Evolutionary conservation across 768 basidiomycete genomes (phyloP).

Genomic region (Amanita jacksonii): DNA sequence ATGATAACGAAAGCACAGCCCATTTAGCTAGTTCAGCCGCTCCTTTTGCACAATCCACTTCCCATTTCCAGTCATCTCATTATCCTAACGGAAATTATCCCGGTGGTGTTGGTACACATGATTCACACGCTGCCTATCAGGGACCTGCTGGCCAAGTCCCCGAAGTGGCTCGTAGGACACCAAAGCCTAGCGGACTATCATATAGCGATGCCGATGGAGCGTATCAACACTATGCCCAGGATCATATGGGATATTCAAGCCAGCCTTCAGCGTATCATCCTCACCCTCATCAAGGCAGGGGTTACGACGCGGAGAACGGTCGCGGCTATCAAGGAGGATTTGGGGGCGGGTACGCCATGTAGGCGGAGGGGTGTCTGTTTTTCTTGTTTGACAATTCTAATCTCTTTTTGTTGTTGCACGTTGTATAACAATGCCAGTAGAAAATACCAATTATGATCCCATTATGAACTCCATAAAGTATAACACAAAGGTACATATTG

Average conservation of each 20-base stretch:
- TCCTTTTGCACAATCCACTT: conserved; percentile 34
- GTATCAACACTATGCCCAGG: conserved; percentile 18
- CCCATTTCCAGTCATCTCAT: neutral
- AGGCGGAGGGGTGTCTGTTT: conserved; percentile 13
- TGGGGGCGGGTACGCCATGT: conserved; percentile 20
- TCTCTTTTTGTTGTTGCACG: neutral
- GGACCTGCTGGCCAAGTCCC: conserved; percentile 31
- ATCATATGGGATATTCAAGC: conserved; percentile 11
- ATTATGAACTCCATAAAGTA: neutral
- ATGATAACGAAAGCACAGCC: conserved; percentile 58
- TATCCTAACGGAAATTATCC: neutral
- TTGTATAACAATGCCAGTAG: conserved; percentile 3
- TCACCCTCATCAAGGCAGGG: conserved; percentile 18
- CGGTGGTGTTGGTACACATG: conserved; percentile 26
- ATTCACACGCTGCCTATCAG: conserved; percentile 48
- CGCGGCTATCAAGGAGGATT: conserved; percentile 19
- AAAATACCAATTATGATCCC: neutral
- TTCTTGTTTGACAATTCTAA: conserved; percentile 8
- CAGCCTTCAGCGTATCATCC: conserved; percentile 12
- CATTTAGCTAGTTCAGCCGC: conserved; percentile 53
- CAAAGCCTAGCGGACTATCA: conserved; percentile 20
- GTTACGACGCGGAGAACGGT: conserved; percentile 24
- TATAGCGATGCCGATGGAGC: conserved; percentile 27
- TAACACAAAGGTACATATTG: neutral
- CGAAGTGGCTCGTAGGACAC: conserved; percentile 16